Evolutionary conservation across 441 rosid genomes (phyloP).

Genomic region (Mallotus repandus): DNA sequence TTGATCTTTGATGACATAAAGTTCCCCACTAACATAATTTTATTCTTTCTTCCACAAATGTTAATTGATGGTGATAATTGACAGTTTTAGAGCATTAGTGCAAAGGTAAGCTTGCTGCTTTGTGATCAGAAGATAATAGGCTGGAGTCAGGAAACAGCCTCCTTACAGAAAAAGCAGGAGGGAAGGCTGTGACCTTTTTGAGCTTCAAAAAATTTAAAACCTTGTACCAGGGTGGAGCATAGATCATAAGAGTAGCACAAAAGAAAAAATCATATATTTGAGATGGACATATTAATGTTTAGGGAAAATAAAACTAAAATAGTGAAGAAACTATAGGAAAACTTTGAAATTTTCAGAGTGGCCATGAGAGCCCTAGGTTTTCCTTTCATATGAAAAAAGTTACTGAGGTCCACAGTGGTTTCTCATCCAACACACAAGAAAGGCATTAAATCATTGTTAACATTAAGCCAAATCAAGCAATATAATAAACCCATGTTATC

Average conservation of each 20-base stretch:
- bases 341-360: no score
- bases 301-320: no score
- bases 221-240: no score
- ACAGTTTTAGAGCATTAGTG: not conserved
- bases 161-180: no score
- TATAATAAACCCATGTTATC: slow-evolving; percentile 1
- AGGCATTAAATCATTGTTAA: not conserved
- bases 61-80: not conserved
- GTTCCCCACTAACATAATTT: not conserved
- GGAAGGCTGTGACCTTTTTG: no score
- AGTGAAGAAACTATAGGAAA: no score
- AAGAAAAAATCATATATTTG: no score
- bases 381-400: not conserved
- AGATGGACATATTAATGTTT: no score
- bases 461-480: not conserved
- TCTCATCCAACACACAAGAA: not conserved
- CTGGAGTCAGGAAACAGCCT: not conserved
- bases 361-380: not conserved
- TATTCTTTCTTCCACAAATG: not conserved
- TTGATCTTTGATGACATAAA: not conserved
- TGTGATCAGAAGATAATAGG: no score
- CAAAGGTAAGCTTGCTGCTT: not conserved
- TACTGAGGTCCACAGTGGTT: not conserved
- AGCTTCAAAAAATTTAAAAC: no score
- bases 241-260: no score